Evolutionary conservation across 176 grass and related monocot genomes (phyloP).

Genomic region (Tillandsia leiboldiana): DNA sequence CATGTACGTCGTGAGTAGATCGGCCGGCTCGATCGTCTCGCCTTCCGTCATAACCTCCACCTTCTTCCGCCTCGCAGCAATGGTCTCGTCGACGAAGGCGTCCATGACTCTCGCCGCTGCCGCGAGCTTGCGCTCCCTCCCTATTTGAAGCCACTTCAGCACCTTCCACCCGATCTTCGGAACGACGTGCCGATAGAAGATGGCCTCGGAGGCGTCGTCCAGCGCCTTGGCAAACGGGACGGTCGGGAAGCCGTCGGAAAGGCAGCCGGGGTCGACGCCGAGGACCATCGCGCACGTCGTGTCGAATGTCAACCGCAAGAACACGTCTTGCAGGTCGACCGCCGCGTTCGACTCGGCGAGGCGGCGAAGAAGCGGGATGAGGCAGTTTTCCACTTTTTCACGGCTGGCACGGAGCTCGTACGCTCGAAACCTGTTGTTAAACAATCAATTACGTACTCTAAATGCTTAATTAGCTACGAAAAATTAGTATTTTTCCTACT

Average conservation of each 20-base stretch:
- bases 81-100: slow-evolving; percentile 36
- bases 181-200: slow-evolving; percentile 44
- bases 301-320: slow-evolving; percentile 69
- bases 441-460: no score
- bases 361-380: slow-evolving; percentile 42
- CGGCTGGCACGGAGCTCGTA: slow-evolving; percentile 23
- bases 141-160: slow-evolving; percentile 25
- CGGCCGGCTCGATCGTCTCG: background rate
- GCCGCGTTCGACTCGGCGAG: slow-evolving; percentile 16
- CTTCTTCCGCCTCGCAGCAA: slow-evolving; percentile 29
- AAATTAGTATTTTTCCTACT: no score
- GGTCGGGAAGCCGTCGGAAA: slow-evolving; percentile 38
- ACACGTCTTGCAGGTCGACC: slow-evolving; percentile 65
- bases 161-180: slow-evolving; percentile 32
- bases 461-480: no score
- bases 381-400: slow-evolving; percentile 34
- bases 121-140: slow-evolving; percentile 33
- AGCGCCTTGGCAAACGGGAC: slow-evolving; percentile 57
- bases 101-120: slow-evolving; percentile 36
- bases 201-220: slow-evolving; percentile 46
- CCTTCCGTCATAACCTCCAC: background rate
- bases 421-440: slow-evolving; percentile 27
- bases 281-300: slow-evolving; percentile 55
- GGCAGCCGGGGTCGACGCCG: slow-evolving; percentile 55
- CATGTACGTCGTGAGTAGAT: slow-evolving; percentile 54